A percentile compares a stretch with the other conserved stretches of the same genome.
Conservation (phyloP, 441 rosid genomes). For the Pelargonium australe region DNA sequence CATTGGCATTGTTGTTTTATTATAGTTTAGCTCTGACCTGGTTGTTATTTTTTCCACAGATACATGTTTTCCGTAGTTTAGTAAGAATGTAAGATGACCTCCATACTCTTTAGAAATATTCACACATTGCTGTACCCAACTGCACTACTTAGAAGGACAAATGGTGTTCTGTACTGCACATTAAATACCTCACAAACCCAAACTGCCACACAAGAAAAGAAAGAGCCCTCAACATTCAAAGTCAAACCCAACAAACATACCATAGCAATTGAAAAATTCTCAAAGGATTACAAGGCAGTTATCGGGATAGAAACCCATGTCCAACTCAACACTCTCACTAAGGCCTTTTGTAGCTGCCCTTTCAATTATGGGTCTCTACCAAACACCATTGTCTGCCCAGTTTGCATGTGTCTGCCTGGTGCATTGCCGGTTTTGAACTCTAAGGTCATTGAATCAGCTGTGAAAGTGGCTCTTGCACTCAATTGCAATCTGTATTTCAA, state of each 20-base stretch:
- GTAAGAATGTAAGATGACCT: slow-evolving; percentile 41
- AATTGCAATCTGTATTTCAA: no score
- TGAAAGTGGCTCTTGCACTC: background rate
- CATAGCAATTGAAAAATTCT: slow-evolving; percentile 40
- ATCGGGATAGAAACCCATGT: slow-evolving; percentile 95
- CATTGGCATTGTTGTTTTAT: background rate
- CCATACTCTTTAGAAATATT: slow-evolving; percentile 41
- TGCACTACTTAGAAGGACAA: slow-evolving; percentile 42
- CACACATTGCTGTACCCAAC: slow-evolving; percentile 39
- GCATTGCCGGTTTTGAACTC: slow-evolving; percentile 82
- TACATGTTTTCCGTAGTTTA: background rate
- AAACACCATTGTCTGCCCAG: slow-evolving; percentile 69
- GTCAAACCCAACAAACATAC: slow-evolving; percentile 37
- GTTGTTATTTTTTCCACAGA: background rate
- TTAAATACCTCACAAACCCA: slow-evolving; percentile 39
- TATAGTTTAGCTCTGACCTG: background rate
- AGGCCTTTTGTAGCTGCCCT: slow-evolving; percentile 83
- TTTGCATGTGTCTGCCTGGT: slow-evolving; percentile 95
- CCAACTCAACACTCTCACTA: slow-evolving; percentile 74
- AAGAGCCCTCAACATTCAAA: slow-evolving; percentile 34
- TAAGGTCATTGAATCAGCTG: slow-evolving; percentile 56
- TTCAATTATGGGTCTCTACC: slow-evolving; percentile 76
- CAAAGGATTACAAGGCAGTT: slow-evolving; percentile 63
- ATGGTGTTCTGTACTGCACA: slow-evolving; percentile 34
- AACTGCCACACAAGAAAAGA: slow-evolving; percentile 51